phyloP scores from a whole-genome alignment of 768 basidiomycete genomes.

The Lactarius trivialis region DNA sequence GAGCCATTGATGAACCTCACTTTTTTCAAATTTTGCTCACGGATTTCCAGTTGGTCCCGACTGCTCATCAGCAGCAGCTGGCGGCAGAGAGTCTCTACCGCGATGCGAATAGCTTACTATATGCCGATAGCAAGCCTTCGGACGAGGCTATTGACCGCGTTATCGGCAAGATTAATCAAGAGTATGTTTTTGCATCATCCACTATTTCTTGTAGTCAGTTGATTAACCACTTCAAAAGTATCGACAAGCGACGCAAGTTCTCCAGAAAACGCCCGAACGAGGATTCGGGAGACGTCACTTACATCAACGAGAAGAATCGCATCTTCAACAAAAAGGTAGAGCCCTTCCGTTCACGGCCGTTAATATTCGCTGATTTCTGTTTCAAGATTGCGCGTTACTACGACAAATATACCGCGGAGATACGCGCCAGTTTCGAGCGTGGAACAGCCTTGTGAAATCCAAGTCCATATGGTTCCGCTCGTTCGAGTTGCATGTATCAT shows the following conservation, averaged over 20 bases:
- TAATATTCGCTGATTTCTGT: background rate
- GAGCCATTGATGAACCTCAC: slow-evolving; percentile 8
- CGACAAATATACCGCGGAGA: slow-evolving; percentile 95
- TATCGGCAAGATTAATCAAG: slow-evolving; percentile 84
- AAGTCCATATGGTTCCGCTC: background rate
- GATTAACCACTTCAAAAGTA: slow-evolving; percentile 36
- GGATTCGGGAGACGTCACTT: slow-evolving; percentile 93
- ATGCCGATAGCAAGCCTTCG: slow-evolving; percentile 90
- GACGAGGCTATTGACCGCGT: slow-evolving; percentile 95
- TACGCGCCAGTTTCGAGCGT: slow-evolving; percentile 95
- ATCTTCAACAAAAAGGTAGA: slow-evolving; percentile 95
- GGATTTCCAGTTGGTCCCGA: slow-evolving; percentile 40
- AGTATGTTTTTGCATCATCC: slow-evolving; percentile 48
- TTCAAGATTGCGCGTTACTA: slow-evolving; percentile 85
- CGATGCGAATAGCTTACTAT: slow-evolving; percentile 87
- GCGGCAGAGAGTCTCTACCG: slow-evolving; percentile 82
- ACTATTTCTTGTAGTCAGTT: slow-evolving; percentile 11
- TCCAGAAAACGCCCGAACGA: slow-evolving; percentile 87
- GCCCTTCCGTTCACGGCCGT: slow-evolving; percentile 9
- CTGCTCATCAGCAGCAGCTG: slow-evolving; percentile 56
- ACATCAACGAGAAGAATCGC: slow-evolving; percentile 97
- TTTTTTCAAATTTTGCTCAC: background rate
- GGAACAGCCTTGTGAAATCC: slow-evolving; percentile 76
- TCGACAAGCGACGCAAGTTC: slow-evolving; percentile 87
- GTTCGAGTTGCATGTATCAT: slow-evolving; percentile 10